Evolutionary conservation across 805 yeast species (phyloP).

Genomic region (Pichia deserticola): DNA sequence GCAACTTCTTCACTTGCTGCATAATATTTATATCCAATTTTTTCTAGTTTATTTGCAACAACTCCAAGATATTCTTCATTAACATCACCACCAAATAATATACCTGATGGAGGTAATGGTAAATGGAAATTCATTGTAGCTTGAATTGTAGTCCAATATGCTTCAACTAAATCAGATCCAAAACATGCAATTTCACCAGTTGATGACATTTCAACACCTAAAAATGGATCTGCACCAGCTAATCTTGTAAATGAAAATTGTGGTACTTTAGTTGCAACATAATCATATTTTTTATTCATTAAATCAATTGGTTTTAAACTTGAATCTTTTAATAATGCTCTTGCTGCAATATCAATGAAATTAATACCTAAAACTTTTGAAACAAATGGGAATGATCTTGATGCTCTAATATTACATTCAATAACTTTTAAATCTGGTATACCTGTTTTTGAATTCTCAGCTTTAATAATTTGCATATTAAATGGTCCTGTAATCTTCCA

Average conservation of each 20-base stretch:
- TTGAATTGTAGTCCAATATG: conserved; percentile 97
- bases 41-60: conserved; percentile 62
- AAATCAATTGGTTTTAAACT: conserved; percentile 77
- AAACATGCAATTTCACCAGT: conserved; percentile 99
- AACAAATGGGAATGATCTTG: conserved; percentile 98
- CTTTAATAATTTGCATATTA: conserved; percentile 94
- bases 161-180: conserved; percentile 78
- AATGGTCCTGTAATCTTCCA: conserved; percentile 97
- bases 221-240: conserved; percentile 98
- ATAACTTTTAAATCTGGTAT: conserved; percentile 79
- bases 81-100: conserved; percentile 92
- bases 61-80: conserved; percentile 59
- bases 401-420: conserved; percentile 98
- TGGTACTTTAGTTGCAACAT: conserved; percentile 96
- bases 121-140: conserved; percentile 95
- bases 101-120: conserved; percentile 84
- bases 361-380: conserved; percentile 93
- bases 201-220: conserved; percentile 99
- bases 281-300: conserved; percentile 66
- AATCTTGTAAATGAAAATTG: conserved; percentile 97
- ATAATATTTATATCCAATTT: conserved; percentile 75
- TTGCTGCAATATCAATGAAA: conserved; percentile 91
- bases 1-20: conserved; percentile 70
- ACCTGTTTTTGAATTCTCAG: conserved; percentile 48
- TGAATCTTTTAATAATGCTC: conserved; percentile 68